These are phyloP conservation scores for Malus fusca DNA, from an alignment of 306 rosid genomes.

Conservation along the genomic window DNA sequence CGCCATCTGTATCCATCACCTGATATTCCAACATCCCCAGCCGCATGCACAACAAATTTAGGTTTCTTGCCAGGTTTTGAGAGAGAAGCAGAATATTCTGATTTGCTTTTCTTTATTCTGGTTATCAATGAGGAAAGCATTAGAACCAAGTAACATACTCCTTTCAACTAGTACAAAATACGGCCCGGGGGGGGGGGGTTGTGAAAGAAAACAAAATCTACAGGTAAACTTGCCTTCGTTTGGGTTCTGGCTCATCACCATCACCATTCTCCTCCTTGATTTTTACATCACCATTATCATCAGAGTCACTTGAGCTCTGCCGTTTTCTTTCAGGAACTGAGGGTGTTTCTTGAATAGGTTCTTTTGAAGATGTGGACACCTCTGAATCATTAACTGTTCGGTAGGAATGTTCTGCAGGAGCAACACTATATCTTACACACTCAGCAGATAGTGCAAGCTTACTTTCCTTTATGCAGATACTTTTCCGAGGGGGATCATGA, in stretches of 20 bases:
- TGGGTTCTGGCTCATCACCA: constrained; percentile 50
- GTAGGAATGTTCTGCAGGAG: constrained; percentile 30
- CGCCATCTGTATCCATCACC: constrained; percentile 98
- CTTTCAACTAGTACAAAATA: neutral
- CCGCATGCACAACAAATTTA: constrained; percentile 84
- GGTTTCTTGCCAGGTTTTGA: constrained; percentile 65
- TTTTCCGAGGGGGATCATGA: constrained; percentile 71
- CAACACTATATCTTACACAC: constrained; percentile 32
- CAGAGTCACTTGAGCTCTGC: constrained; percentile 29
- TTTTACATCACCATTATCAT: constrained; percentile 42
- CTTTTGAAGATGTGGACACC: constrained; percentile 48
- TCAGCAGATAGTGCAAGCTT: constrained; percentile 32
- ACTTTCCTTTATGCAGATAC: constrained; percentile 40
- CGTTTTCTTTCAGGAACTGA: constrained; percentile 45
- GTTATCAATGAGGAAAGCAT: constrained; percentile 27
- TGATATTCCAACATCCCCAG: constrained; percentile 83
- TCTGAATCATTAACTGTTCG: constrained; percentile 39
- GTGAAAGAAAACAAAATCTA: constrained; percentile 12
- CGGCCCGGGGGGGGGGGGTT: too few relatives aligned
- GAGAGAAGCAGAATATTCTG: constrained; percentile 33
- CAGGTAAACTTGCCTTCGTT: constrained; percentile 53
- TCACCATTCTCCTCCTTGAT: constrained; percentile 56
- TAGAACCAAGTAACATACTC: constrained; percentile 14
- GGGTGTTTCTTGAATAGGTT: constrained; percentile 36
- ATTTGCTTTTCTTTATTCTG: constrained; percentile 73